Percentiles rank a stretch among this genome's conserved stretches.
Conservation (phyloP, 345 rosid genomes). For the Lepidium sativum region DNA sequence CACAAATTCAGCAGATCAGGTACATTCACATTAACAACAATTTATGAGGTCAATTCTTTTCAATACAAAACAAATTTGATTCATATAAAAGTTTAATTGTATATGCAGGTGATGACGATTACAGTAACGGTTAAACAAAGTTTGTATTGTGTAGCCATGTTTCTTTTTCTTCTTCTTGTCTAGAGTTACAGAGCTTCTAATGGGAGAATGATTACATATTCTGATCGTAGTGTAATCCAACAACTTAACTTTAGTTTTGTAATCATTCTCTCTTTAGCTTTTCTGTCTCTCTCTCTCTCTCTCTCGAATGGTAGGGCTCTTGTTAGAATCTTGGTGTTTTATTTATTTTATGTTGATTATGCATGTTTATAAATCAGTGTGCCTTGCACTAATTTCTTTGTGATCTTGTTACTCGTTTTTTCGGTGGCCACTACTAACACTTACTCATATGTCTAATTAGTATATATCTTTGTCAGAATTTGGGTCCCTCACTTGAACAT, state of each 20-base stretch:
- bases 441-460: slow-evolving; percentile 22
- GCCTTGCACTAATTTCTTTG: neutral
- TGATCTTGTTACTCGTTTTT: neutral
- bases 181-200: neutral
- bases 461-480: slow-evolving; percentile 3
- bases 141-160: slow-evolving; percentile 17
- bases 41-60: neutral
- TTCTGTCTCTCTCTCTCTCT: neutral
- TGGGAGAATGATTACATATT: slow-evolving; percentile 16
- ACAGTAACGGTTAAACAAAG: slow-evolving; percentile 19
- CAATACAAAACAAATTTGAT: neutral
- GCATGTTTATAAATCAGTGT: slow-evolving; percentile 5
- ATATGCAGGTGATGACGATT: slow-evolving; percentile 21
- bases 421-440: slow-evolving; percentile 14
- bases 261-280: slow-evolving; percentile 15
- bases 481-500: slow-evolving; percentile 5
- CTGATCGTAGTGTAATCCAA: slow-evolving; percentile 8
- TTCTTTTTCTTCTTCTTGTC: neutral
- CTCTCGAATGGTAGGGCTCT: slow-evolving; percentile 17
- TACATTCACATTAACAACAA: neutral
- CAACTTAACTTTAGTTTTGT: slow-evolving; percentile 16
- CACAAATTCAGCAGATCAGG: slow-evolving; percentile 26
- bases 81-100: neutral
- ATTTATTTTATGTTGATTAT: neutral
- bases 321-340: slow-evolving; percentile 21